Evolutionary conservation across 2,329 filamentous ascomycete genomes (phyloP), one percentile per base, ranked within the genome.

Genomic region (Talaromyces verruculosus): DNA sequence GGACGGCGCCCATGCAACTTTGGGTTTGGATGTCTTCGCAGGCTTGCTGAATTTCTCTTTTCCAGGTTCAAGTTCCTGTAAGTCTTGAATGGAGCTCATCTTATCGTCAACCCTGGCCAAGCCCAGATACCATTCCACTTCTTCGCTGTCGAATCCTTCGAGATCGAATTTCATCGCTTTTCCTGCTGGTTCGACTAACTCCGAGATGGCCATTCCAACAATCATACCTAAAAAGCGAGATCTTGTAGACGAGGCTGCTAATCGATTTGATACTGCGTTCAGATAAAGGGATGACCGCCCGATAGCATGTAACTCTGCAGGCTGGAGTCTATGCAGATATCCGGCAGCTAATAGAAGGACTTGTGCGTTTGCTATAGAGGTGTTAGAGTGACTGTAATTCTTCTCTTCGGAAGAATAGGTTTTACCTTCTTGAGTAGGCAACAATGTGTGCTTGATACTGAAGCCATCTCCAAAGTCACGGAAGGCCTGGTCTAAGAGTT

Each of bases 221-320:
- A 91, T 83, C 88, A 99, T 96, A 0, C 95, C 95, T 0, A 99
- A 83, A 70, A 96, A 91, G 19, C 93, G 87, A 17, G 91, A 89
- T 69, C 89, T 85, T 6, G 82, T 82, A 47, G 95, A 93, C 3
- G 92, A 89, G 17, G 92, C 86, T 13, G 88, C 87, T 6, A 99
- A 86, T 28, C 93, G 87, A 74, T 96, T 97, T 0, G 95, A 97
- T 39, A 97, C 88, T 6, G 89, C 85, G 68, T 86, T 89, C 59
- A 97, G 83, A 72, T 96, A 96, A 1, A 84, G 74, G 19, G 89
- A 86, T 1, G 92, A 92, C 63, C 90, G 88, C 62, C 91, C 84
- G 37, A 93, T 81, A 67, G 90, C 84, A 2, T 85, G 84, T 0
- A 97, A 77, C 67, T 89, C 88, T 70, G 89, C 83, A 0, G 89